Conservation (phyloP, 768 basidiomycete species). For the Daedaleopsis nitida region DNA sequence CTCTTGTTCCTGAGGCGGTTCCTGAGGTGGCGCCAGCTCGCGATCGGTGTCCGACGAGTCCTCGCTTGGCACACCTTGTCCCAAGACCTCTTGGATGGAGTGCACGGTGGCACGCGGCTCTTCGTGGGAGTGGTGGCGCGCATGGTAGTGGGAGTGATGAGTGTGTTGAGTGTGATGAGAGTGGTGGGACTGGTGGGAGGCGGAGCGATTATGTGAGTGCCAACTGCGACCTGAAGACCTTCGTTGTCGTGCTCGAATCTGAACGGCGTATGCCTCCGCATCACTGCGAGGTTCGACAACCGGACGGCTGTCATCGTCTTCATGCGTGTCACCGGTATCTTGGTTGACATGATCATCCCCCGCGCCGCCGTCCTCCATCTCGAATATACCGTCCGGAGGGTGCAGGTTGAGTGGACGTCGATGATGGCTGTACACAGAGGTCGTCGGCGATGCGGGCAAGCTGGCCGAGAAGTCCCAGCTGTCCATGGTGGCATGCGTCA, state of each 20-base stretch:
- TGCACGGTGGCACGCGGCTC: conserved; percentile 14
- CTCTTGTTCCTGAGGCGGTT: not conserved
- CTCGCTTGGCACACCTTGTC: conserved; percentile 5
- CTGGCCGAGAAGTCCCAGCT: conserved; percentile 80
- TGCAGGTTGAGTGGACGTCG: conserved; percentile 16
- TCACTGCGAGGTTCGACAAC: conserved; percentile 14
- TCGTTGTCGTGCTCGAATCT: conserved; percentile 20
- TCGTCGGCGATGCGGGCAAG: conserved; percentile 31
- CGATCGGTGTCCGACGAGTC: not conserved
- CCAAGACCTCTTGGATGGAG: conserved; percentile 24
- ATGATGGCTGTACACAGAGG: conserved; percentile 24
- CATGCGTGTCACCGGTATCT: not conserved
- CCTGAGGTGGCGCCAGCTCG: not conserved
- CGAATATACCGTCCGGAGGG: conserved; percentile 35
- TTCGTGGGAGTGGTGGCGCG: conserved; percentile 20
- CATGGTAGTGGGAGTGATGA: conserved; percentile 9
- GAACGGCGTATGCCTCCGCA: conserved; percentile 26
- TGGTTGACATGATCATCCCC: not conserved
- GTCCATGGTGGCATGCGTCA: conserved; percentile 56
- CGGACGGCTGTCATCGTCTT: conserved; percentile 6
- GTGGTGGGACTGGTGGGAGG: conserved; percentile 12
- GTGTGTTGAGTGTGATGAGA: not conserved
- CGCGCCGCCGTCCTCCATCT: conserved; percentile 36
- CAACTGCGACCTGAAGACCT: not conserved
- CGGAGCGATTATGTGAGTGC: conserved; percentile 12